Conservation (phyloP, 2,329 filamentous ascomycete genomes). For the Pseudogymnoascus sp. region DNA sequence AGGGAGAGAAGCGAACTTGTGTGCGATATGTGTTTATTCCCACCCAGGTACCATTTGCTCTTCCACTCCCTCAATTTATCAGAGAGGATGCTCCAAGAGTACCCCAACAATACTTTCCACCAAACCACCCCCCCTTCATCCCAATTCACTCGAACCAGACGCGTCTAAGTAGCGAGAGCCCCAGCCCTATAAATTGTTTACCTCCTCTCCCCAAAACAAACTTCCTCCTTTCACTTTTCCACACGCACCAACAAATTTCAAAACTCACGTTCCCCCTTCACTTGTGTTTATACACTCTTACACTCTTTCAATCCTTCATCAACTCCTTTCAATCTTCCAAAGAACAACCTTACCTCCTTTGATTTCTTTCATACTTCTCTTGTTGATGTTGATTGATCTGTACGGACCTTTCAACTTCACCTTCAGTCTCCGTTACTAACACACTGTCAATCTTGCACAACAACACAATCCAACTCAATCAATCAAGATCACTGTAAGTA, state of each 20-base stretch:
- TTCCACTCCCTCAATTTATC: neutral
- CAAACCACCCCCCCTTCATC: neutral
- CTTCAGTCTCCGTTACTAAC: neutral
- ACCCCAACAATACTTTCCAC: neutral
- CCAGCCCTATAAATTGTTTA: neutral
- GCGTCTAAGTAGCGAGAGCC: neutral
- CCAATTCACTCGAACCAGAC: neutral
- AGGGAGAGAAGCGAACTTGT: neutral
- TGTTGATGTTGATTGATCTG: neutral
- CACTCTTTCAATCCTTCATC: neutral
- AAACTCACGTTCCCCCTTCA: neutral
- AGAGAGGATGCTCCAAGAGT: neutral
- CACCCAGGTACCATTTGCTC: neutral
- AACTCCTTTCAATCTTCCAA: neutral
- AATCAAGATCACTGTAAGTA: neutral
- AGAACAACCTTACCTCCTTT: neutral
- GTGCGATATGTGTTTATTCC: neutral
- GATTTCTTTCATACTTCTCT: neutral
- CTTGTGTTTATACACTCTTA: slow-evolving; percentile 1
- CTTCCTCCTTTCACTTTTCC: neutral
- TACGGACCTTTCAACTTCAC: neutral
- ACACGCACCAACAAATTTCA: neutral
- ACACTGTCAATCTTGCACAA: neutral
- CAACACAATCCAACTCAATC: neutral
- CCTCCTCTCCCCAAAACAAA: neutral